Percentiles rank a stretch among this genome's conserved stretches.
Evolutionary conservation across 257 asterid species (phyloP).

Genomic region (Anisodus tanguticus): DNA sequence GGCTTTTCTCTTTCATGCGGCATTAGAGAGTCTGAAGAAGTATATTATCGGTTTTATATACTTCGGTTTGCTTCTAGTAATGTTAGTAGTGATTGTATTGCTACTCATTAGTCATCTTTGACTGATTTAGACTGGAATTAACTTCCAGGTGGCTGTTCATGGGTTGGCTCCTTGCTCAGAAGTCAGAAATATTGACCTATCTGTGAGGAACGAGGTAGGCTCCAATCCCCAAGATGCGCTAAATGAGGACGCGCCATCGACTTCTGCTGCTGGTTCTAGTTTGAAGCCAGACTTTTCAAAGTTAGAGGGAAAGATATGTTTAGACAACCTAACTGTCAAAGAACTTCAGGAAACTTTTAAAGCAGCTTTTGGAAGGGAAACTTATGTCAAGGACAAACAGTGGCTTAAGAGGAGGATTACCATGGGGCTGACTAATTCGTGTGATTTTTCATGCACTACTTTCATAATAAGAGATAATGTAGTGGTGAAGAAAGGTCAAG

Average conservation of each 20-base stretch:
- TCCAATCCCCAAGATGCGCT: constrained; percentile 45
- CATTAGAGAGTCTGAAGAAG: not conserved
- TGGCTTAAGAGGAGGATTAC: constrained; percentile 95
- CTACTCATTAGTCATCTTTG: not conserved
- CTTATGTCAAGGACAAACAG: constrained; percentile 90
- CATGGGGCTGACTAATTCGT: constrained; percentile 89
- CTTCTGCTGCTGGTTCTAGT: constrained; percentile 48
- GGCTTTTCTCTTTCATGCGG: not conserved
- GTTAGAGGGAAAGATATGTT: constrained; percentile 82
- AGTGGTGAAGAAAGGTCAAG: constrained; percentile 58
- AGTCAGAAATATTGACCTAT: constrained; percentile 40
- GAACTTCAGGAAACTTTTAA: constrained; percentile 91
- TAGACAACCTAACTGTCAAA: constrained; percentile 74
- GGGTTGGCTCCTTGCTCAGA: constrained; percentile 38
- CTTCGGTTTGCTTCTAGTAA: not conserved
- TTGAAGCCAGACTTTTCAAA: constrained; percentile 75
- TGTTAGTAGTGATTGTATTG: not conserved
- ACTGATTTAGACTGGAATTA: constrained; percentile 28
- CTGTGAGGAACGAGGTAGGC: constrained; percentile 46
- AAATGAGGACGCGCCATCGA: constrained; percentile 45
- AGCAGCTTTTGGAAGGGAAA: constrained; percentile 95
- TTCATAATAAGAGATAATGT: constrained; percentile 60
- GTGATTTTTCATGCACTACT: constrained; percentile 75
- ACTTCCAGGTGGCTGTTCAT: constrained; percentile 50
- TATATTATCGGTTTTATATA: not conserved